Base-by-base conservation (phyloP, 2,329 filamentous ascomycete genomes). In the Ophiobolus disseminans region DNA sequence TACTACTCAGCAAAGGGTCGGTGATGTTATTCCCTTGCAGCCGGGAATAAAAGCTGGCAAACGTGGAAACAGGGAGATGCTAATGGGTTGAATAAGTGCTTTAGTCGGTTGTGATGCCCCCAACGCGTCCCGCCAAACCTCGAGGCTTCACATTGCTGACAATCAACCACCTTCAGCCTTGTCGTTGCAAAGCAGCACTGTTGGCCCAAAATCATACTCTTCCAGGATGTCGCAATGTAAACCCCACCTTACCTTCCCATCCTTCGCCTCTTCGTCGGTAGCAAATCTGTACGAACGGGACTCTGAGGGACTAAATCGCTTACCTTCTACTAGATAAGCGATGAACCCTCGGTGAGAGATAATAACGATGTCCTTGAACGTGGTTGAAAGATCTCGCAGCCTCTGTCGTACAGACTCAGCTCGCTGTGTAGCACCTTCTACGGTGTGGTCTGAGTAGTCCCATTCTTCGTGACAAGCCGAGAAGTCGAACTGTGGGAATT, bases 291-390 rank as follows among this genome's bases (percentile, higher is more conserved):
- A 63, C 4, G 43, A 28, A 5, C 60, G 45, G 17, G 34, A 40
- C 28, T 64, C 62, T 3, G 53, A 52, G 1, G 57, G 25, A 19
- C 49, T 46, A 40, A 59, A 64, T 11, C 55, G 37, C 21, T 46
- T 45, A 2, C 56, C 57, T 30, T 59, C 50, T 2, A 53, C 59
- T 9, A 64, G 16, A 34, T 40, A 61, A 7, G 41, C 54, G 17
- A 60, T 59, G 21, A 64, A 58, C 0, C 57, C 52, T 11, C 54
- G 48, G 52, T 63, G 62, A 36, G 57, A 58, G 9, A 63, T 25
- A 4, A 66, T n/a, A 3, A 40, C 48, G 16, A 62, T 62, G 34
- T 56, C 58, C 2, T 26, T 20, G 16, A 57, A 53, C 7, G 11
- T 43, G 2, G 4, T 35, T 0, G 53, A 40, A 3, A 62, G 20